Evolutionary conservation across 2,329 filamentous ascomycete genomes (phyloP), one percentile per base, ranked within the genome.

Genomic region (Cladosporium sp.): DNA sequence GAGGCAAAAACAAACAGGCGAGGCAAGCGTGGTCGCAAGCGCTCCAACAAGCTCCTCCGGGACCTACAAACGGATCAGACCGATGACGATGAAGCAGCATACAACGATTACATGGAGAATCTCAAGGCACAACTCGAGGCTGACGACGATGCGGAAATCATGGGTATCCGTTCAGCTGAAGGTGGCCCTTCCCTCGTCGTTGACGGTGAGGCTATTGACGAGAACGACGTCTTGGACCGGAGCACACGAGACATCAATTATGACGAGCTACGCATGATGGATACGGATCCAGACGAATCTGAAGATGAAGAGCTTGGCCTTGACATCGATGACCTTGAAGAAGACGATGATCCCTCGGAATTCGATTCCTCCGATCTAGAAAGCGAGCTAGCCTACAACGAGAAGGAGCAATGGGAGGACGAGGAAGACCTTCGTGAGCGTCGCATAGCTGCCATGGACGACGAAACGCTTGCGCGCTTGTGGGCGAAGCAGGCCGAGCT

Each of bases 91-190:
- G 72, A 74, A 35, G 50, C 78, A 88, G 70, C 84, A n/a, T 73
- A 74, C 49, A 69, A 86, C 1, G 91, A 93, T 72, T 93, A 93
- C 71, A 88, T 92, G 72, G 83, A 85, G 52, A 91, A 92, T 67
- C 82, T 91, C 72, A 78, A 78, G 21, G 81, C 72, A 21, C 70
- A 74, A 64, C 60, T 73, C 28, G 70, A 75, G 5, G 71, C 68
- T 29, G 68, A 69, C 57, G 71, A 71, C 28, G 60, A 70, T 21
- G 66, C 65, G 5, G 65, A 68, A 11, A 57, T 64, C 28, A 23
- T 29, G 23, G 55, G 53, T 11, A 58, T 53, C 21, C 55, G 56
- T 10, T 59, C 62, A 21, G 55, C 37, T 4, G 16, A 70, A 53
- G 53, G 66, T 53, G 67, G 73, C 5, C 72, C 72, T 49, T 73